Evolutionary conservation across 2,329 filamentous ascomycete species (phyloP).

Genomic region (Immersiporthe knoxdaviesiana): DNA sequence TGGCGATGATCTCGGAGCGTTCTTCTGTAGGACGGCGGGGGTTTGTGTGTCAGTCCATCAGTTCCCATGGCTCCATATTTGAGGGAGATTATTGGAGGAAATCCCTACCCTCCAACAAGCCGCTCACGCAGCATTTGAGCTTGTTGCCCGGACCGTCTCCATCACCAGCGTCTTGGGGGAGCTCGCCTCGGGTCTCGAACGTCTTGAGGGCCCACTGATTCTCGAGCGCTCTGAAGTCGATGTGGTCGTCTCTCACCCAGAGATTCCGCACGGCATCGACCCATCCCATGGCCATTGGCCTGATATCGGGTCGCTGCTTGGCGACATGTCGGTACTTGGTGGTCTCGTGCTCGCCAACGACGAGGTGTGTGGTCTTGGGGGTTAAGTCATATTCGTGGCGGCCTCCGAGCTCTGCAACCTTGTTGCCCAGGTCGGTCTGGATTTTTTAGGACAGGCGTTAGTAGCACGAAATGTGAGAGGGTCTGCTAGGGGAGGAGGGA

Average conservation of each 20-base stretch:
- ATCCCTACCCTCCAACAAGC: slow-evolving; percentile 55
- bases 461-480: slow-evolving; percentile 8
- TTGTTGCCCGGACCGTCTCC: slow-evolving; percentile 41
- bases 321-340: slow-evolving; percentile 96
- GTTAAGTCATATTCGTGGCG: slow-evolving; percentile 88
- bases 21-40: slow-evolving; percentile 51
- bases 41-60: not conserved
- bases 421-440: slow-evolving; percentile 60
- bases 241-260: slow-evolving; percentile 80
- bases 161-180: slow-evolving; percentile 38
- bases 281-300: slow-evolving; percentile 81
- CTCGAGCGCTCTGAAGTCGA: slow-evolving; percentile 74
- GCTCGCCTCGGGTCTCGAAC: slow-evolving; percentile 58
- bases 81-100: too few relatives aligned
- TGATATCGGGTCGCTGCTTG: slow-evolving; percentile 82
- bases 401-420: slow-evolving; percentile 81
- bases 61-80: not conserved
- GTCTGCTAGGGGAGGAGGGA: slow-evolving; percentile 1
- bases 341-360: slow-evolving; percentile 87
- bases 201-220: slow-evolving; percentile 64
- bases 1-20: slow-evolving; percentile 70
- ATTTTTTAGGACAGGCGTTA: not conserved
- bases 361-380: slow-evolving; percentile 91
- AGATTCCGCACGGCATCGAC: slow-evolving; percentile 76
- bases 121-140: slow-evolving; percentile 59